Evolutionary conservation across 2,329 filamentous ascomycete species (phyloP).

Genomic region (Aspergillus udagawae): DNA sequence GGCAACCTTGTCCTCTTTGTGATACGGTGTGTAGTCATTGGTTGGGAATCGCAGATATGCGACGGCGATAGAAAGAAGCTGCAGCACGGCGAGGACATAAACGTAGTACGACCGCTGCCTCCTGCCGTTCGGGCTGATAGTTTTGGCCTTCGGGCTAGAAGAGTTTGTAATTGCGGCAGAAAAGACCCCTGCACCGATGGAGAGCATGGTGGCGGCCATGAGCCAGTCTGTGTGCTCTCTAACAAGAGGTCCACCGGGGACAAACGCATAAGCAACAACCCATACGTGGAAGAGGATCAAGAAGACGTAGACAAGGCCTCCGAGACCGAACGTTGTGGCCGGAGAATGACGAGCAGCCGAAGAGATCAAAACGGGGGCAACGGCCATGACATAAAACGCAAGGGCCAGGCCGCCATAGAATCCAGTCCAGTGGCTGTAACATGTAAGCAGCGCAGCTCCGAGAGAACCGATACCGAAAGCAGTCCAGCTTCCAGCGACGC

Average conservation of each 20-base stretch:
- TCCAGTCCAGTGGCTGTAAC: slow-evolving; percentile 77
- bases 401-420: slow-evolving; percentile 78
- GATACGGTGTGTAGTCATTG: slow-evolving; percentile 87
- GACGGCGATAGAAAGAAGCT: slow-evolving; percentile 73
- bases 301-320: slow-evolving; percentile 88
- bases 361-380: slow-evolving; percentile 69
- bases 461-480: slow-evolving; percentile 73
- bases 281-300: slow-evolving; percentile 96
- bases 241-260: slow-evolving; percentile 87
- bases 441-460: slow-evolving; percentile 74
- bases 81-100: slow-evolving; percentile 69
- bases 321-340: slow-evolving; percentile 76
- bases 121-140: slow-evolving; percentile 36
- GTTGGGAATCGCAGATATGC: slow-evolving; percentile 89
- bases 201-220: slow-evolving; percentile 79
- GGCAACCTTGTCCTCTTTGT: slow-evolving; percentile 78
- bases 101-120: slow-evolving; percentile 64
- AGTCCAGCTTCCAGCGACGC: slow-evolving; percentile 70
- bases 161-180: slow-evolving; percentile 57
- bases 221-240: slow-evolving; percentile 95
- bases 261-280: slow-evolving; percentile 97
- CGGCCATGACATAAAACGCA: slow-evolving; percentile 76
- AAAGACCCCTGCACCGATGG: slow-evolving; percentile 81
- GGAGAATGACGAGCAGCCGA: slow-evolving; percentile 74
- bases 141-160: slow-evolving; percentile 38